phyloP scores from a whole-genome alignment of 441 rosid genomes.

The Aquilaria agallochum region DNA sequence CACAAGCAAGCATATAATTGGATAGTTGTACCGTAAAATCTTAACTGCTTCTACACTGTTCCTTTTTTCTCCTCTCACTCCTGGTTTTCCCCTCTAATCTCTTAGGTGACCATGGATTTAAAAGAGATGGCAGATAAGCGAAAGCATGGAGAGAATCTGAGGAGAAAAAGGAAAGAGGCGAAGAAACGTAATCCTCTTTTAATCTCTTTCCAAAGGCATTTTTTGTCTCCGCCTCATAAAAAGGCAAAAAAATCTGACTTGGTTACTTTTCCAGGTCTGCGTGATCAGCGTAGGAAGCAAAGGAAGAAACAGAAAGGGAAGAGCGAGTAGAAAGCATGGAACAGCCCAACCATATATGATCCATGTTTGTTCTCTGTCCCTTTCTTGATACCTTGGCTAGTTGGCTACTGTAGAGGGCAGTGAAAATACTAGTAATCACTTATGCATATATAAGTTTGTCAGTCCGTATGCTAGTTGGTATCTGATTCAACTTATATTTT shows the following conservation, averaged over 20 bases:
- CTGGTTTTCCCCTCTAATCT: not conserved
- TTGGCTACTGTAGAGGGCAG: too few species aligned
- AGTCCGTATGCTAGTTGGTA: too few species aligned
- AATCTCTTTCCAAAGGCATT: not conserved
- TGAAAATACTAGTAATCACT: too few species aligned
- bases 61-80: not conserved
- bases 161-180: conserved; percentile 77
- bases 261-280: conserved; percentile 45
- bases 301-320: conserved; percentile 36
- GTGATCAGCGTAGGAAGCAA: conserved; percentile 71
- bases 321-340: conserved; percentile 9
- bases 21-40: too few species aligned
- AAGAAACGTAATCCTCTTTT: conserved; percentile 50
- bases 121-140: conserved; percentile 59
- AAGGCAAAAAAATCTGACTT: too few species aligned
- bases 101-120: conserved; percentile 47
- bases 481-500: too few species aligned
- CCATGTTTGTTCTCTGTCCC: too few species aligned
- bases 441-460: too few species aligned
- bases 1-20: too few species aligned
- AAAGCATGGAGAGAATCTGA: conserved; percentile 36
- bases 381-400: too few species aligned
- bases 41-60: not conserved
- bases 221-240: too few species aligned
- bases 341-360: too few species aligned